Evolutionary conservation across 768 basidiomycete species (phyloP).

Genomic region (Pleurotus pulmonarius): DNA sequence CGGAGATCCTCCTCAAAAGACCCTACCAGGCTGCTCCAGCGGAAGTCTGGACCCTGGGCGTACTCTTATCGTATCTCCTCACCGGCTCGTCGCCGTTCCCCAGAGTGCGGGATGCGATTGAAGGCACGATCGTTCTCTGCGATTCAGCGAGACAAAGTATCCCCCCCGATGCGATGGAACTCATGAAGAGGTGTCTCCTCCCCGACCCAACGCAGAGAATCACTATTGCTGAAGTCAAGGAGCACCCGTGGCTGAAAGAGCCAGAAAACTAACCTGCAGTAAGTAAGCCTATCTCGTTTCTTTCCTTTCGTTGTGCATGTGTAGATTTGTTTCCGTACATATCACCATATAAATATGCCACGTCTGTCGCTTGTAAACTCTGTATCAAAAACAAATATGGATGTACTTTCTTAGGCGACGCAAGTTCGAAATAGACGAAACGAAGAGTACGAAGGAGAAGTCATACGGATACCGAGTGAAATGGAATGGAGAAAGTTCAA

Average conservation of each 20-base stretch:
- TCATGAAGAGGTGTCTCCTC: slow-evolving; percentile 78
- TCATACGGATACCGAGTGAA: neutral
- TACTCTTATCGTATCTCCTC: slow-evolving; percentile 90
- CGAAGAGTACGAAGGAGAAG: neutral
- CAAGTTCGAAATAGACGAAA: no score
- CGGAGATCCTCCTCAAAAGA: slow-evolving; percentile 87
- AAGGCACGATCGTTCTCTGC: slow-evolving; percentile 56
- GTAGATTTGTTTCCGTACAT: slow-evolving; percentile 7
- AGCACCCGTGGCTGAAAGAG: slow-evolving; percentile 74
- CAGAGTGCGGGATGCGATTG: slow-evolving; percentile 74
- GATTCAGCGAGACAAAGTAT: slow-evolving; percentile 34
- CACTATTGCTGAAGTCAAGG: slow-evolving; percentile 75
- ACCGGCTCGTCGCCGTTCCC: slow-evolving; percentile 94
- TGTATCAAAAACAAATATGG: no score
- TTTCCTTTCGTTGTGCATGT: neutral
- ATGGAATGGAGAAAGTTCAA: neutral
- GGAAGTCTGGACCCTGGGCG: slow-evolving; percentile 95
- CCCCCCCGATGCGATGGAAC: slow-evolving; percentile 48
- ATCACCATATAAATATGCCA: neutral
- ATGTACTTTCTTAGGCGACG: no score
- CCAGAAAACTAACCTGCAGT: neutral
- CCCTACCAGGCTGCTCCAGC: slow-evolving; percentile 91
- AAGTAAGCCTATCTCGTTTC: neutral
- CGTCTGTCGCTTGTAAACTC: neutral
- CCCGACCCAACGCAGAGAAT: slow-evolving; percentile 79